Percentiles rank a stretch among this genome's conserved stretches.
Conservation (phyloP, 176 grass and related monocot species). For the Phragmites australis region DNA sequence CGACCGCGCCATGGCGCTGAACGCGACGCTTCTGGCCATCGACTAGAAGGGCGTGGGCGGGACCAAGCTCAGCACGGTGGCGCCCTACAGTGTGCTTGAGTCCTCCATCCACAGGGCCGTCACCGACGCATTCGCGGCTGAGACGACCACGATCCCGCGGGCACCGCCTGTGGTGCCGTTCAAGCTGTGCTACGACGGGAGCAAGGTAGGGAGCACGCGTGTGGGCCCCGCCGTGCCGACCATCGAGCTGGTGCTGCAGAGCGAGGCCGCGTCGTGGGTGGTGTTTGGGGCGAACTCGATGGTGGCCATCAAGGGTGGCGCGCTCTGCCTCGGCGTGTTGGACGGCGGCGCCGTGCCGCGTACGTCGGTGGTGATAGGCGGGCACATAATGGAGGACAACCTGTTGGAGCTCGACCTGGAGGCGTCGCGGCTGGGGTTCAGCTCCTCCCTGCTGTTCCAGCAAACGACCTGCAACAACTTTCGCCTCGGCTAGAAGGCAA, state of each 20-base stretch:
- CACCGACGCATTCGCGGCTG: constrained; percentile 45
- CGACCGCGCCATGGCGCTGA: constrained; percentile 51
- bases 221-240: constrained; percentile 58
- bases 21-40: constrained; percentile 63
- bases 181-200: constrained; percentile 62
- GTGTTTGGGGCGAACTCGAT: constrained; percentile 77
- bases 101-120: constrained; percentile 66
- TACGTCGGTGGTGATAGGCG: constrained; percentile 72
- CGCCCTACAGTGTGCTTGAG: constrained; percentile 70
- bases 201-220: constrained; percentile 49
- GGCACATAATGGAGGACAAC: constrained; percentile 75
- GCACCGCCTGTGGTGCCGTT: constrained; percentile 54
- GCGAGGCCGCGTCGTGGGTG: constrained; percentile 46
- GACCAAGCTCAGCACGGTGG: constrained; percentile 70
- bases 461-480: constrained; percentile 68
- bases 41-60: constrained; percentile 53
- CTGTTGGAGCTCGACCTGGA: constrained; percentile 73
- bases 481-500: constrained; percentile 43
- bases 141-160: constrained; percentile 40
- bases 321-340: constrained; percentile 69
- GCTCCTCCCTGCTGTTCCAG: constrained; percentile 51
- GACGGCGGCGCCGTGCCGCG: constrained; percentile 52
- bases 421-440: constrained; percentile 67
- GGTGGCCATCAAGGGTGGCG: constrained; percentile 36
- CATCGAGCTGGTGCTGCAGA: constrained; percentile 65